Evolutionary conservation across 352 stramenopile species (phyloP), one percentile per base, ranked within the genome.

Genomic region (Globisporangium orthogonon): DNA sequence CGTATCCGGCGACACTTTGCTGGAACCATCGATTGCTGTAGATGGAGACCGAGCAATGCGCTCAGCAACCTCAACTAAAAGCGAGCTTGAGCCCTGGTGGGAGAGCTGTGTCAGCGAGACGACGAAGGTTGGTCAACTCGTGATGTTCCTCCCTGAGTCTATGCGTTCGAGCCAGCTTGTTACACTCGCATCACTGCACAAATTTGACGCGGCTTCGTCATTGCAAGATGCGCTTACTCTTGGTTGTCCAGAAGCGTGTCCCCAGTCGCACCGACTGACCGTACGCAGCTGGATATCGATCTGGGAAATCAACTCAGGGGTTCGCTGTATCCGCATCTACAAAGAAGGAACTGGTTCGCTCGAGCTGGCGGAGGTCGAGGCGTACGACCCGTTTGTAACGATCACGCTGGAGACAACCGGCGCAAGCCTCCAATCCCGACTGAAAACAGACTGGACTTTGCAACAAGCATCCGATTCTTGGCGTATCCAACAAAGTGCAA

Each of bases 21-120:
- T 70, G n/a, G 18, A 41, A 2, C 70, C 78, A 0, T 60, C 61
- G 7, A 17, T 70, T 10, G 70, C 71, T 1, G 73, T 63, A 1
- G 69, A 75, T 50, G 67, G 70, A 4, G 59, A 63, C 3, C 59
- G 40, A 1, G 65, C 63, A 15, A 31, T 56, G 2, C 56, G 31
- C 14, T 49, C 43, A 30, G 51, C 64, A 18, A 54, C 71, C 7
- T 63, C 56, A 0, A 86, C 73, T 7, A 18, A 56, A 18, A 66
- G 54, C 14, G 70, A 80, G 48, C 52, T n/a, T 0, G 60, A 83
- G 3, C 65, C 75, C 4, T 91, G 77, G 76, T 89, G 78, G 77
- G 68, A 91, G 56, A 72, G 66, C 1, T 70, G 63, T 0, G 57
- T 91, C 5, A 49, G 65, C 15, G 50, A 60, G 10, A 47, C 86